These are phyloP conservation scores for Colletotrichum horii DNA, from an alignment of 2,329 filamentous ascomycete genomes.

Conservation along the genomic window DNA sequence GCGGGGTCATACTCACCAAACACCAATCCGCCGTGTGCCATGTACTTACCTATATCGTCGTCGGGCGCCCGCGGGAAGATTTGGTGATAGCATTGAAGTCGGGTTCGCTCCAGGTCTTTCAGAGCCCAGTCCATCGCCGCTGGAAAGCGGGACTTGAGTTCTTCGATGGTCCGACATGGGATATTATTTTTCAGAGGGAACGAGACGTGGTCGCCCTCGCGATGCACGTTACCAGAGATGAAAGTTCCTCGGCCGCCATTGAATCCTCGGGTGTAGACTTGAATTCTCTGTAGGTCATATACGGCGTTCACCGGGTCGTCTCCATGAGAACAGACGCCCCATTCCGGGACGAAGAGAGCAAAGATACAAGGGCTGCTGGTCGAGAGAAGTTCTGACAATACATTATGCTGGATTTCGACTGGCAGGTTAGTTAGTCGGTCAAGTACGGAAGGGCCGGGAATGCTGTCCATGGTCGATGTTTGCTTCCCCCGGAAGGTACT, in stretches of 20 bases:
- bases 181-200: background rate
- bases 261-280: constrained; percentile 3
- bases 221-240: background rate
- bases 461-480: background rate
- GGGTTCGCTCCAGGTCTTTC: background rate
- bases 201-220: background rate
- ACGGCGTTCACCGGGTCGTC: background rate
- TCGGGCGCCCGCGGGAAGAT: background rate
- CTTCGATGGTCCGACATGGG: background rate
- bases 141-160: background rate
- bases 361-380: constrained; percentile 3
- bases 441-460: background rate
- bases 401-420: constrained; percentile 1
- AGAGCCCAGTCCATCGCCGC: background rate
- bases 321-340: constrained; percentile 7
- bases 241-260: background rate
- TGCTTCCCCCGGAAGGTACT: background rate
- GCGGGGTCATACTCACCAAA: background rate
- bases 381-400: constrained; percentile 1
- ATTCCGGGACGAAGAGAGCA: constrained; percentile 10
- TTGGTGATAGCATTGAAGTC: background rate
- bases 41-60: background rate
- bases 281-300: constrained; percentile 11
- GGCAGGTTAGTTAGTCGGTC: constrained; percentile 4
- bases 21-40: constrained; percentile 1